These are phyloP conservation scores for Globisporangium okanoganense DNA, from an alignment of 352 stramenopile species.

Conservation along the genomic window DNA sequence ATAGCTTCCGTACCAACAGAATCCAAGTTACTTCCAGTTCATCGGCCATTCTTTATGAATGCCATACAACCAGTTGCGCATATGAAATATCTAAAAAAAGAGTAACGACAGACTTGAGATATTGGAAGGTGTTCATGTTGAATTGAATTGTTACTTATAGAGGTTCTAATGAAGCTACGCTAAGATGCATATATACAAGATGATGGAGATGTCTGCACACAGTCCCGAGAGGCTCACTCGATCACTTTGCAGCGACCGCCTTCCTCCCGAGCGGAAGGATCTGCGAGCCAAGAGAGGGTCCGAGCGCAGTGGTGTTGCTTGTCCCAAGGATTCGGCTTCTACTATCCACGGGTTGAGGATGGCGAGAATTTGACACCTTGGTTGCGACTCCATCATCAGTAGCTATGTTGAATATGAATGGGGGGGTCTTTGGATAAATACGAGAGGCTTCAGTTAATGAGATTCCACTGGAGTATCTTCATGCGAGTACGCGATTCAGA, in stretches of 20 bases:
- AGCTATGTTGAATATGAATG: not conserved
- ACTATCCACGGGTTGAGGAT: conserved; percentile 57
- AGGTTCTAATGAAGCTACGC: no score
- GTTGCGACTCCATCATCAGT: conserved; percentile 23
- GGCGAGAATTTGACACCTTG: conserved; percentile 92
- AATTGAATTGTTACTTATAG: no score
- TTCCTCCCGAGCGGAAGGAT: conserved; percentile 37
- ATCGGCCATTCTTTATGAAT: no score
- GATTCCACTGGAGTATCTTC: conserved; percentile 88
- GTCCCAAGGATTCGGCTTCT: conserved; percentile 90
- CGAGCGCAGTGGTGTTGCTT: conserved; percentile 24
- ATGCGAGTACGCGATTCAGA: conserved; percentile 55
- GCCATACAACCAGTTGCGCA: no score
- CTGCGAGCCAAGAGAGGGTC: conserved; percentile 15
- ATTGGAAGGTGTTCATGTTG: not conserved
- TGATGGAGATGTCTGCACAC: conserved; percentile 23
- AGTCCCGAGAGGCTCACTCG: conserved; percentile 27
- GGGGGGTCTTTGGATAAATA: not conserved
- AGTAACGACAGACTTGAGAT: not conserved
- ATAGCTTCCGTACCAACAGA: not conserved
- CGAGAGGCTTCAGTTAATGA: conserved; percentile 87
- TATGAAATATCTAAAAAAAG: not conserved
- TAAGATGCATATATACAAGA: not conserved
- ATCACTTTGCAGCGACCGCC: conserved; percentile 70
- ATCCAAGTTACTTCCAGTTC: not conserved